Conservation (phyloP, 305 asterid species). For the Coffea humblotiana region DNA sequence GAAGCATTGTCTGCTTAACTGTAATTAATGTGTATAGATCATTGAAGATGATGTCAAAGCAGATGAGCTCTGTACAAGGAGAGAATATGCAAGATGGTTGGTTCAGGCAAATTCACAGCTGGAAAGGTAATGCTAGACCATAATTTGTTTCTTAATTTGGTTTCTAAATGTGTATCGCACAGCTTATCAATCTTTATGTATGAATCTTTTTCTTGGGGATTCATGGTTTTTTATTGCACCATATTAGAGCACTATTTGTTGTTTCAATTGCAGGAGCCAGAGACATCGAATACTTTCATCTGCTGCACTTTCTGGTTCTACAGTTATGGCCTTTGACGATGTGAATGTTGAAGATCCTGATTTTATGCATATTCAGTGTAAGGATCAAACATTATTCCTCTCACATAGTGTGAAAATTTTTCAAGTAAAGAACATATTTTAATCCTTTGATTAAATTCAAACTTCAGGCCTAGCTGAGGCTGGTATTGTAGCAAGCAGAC, state of each 20-base stretch:
- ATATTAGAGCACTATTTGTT: conserved; percentile 18
- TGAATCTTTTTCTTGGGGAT: not conserved
- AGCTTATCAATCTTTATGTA: not conserved
- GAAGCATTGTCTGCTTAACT: conserved; percentile 36
- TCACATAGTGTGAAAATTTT: not conserved
- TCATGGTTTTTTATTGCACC: conserved; percentile 2
- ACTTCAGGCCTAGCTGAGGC: conserved; percentile 81
- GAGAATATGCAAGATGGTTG: conserved; percentile 94
- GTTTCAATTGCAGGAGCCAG: conserved; percentile 49
- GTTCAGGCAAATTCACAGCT: conserved; percentile 59
- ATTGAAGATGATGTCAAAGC: conserved; percentile 72
- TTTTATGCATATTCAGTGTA: conserved; percentile 79
- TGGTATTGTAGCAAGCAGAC: conserved; percentile 81
- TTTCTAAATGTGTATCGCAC: conserved; percentile 3
- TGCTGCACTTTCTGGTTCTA: conserved; percentile 75
- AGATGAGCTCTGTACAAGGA: conserved; percentile 79
- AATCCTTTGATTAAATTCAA: conserved; percentile 23
- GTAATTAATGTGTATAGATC: conserved; percentile 57
- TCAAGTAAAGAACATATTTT: conserved; percentile 12
- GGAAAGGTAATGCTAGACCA: conserved; percentile 60
- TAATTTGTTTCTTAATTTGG: conserved; percentile 4
- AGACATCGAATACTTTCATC: conserved; percentile 58
- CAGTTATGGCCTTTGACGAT: conserved; percentile 67
- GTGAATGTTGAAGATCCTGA: conserved; percentile 74
- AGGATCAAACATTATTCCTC: conserved; percentile 24